Evolutionary conservation across 2,329 filamentous ascomycete genomes (phyloP), one percentile per base, ranked within the genome.

Genomic region (Pseudodiploospora longispora): DNA sequence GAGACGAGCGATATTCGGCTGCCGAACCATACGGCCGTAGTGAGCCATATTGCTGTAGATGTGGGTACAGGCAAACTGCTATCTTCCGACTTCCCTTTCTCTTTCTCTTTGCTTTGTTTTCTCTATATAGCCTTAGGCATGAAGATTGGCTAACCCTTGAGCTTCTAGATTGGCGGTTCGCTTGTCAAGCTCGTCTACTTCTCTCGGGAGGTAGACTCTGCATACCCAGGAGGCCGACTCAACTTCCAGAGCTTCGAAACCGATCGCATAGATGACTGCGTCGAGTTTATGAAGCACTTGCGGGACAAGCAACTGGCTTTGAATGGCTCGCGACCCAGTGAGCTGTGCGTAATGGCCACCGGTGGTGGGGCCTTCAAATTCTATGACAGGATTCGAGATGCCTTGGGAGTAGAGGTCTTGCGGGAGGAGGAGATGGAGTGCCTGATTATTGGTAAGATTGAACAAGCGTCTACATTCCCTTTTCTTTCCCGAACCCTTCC

Each of bases 381-480:
- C 68, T 96, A 97, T 64, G 89, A 97, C 62, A 83, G 82, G 64
- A 88, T 98, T 55, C 83, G 82, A 59, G 79, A 91, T 50, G 81
- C 83, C 4, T 70, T 98, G 41, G 86, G 86, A 10, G 87, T 95
- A 2, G 85, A 96, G 59, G 89, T 98, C 19, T 72, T 90, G 56
- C 76, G 89, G 36, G 93, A 97, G 65, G 93, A 98, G 59, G 93
- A 98, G 68, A 98, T 98, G 93, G 89, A 95, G 64, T 98, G 93
- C 61, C 70, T 98, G 47, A 98, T 98, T 51, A 93, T 93, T 58
- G 89, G 87, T 89, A 64, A 52, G 71, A 6, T 5, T n/a, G 4
- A 9, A 4, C 6, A 19, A 19, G 19, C 19, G 2, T 19, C 19
- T 19, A 19, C 19, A 19, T 19, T 19, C 19, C 19, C 12, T 34